phyloP scores from a whole-genome alignment of 1,139 yeast species.

The Scheffersomyces insectosa region DNA sequence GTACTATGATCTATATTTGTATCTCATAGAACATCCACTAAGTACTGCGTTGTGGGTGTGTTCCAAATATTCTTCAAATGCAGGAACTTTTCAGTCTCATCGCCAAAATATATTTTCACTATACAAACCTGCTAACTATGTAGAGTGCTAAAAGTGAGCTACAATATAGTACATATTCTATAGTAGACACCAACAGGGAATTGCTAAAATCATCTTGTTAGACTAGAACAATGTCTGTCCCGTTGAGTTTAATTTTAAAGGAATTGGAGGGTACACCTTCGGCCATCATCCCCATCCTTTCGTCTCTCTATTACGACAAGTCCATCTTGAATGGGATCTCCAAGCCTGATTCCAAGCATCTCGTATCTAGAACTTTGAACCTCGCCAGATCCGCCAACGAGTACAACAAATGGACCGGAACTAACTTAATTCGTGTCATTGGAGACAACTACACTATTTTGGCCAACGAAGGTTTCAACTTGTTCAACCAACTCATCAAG shows the following conservation, averaged over 20 bases:
- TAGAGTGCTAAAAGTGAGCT: too few relatives aligned
- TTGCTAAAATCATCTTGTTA: too few relatives aligned
- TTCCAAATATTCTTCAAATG: too few relatives aligned
- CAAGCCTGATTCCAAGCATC: constrained; percentile 56
- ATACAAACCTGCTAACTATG: too few relatives aligned
- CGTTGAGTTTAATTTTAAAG: constrained; percentile 32
- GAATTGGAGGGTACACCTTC: constrained; percentile 36
- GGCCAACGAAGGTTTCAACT: constrained; percentile 58
- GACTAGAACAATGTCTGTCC: constrained; percentile 29
- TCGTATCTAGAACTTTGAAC: constrained; percentile 56
- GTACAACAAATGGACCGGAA: constrained; percentile 62
- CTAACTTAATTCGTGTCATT: constrained; percentile 53
- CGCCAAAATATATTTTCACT: too few relatives aligned
- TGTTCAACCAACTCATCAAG: constrained; percentile 58
- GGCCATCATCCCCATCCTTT: constrained; percentile 36
- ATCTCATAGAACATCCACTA: too few relatives aligned
- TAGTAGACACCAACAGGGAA: too few relatives aligned
- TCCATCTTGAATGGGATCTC: constrained; percentile 39
- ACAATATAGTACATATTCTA: too few relatives aligned
- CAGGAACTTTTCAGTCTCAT: too few relatives aligned
- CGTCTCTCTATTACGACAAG: constrained; percentile 29
- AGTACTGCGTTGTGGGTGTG: too few relatives aligned
- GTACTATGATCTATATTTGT: too few relatives aligned
- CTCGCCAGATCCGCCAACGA: constrained; percentile 51
- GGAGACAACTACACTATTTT: constrained; percentile 53